Percentiles rank a stretch among this genome's conserved stretches.
Conservation (phyloP, 148 eudicot genomes). For the Cornus suecica region DNA sequence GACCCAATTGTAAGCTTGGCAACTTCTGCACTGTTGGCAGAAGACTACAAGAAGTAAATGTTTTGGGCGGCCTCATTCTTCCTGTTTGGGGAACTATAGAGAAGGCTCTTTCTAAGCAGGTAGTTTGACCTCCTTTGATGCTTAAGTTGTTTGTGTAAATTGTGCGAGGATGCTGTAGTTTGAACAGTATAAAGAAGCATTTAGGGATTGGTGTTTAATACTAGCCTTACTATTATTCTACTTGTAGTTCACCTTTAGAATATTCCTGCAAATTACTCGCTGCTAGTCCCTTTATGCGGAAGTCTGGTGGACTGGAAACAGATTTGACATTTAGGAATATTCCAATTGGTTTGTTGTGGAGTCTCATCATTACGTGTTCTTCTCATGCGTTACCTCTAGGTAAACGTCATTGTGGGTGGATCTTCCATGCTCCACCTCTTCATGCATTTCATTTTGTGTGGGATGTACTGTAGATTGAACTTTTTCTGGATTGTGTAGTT, state of each 20-base stretch:
- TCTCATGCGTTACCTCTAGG: not conserved
- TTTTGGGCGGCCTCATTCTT: slow-evolving; percentile 90
- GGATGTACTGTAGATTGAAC: not conserved
- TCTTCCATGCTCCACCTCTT: not conserved
- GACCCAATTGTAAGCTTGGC: slow-evolving; percentile 89
- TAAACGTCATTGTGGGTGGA: not conserved
- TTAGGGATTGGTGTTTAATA: no score
- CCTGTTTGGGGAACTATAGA: slow-evolving; percentile 91
- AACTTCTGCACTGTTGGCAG: slow-evolving; percentile 84
- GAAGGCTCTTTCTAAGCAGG: slow-evolving; percentile 92
- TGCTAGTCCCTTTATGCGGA: no score
- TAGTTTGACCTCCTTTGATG: slow-evolving; percentile 14
- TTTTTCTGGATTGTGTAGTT: not conserved
- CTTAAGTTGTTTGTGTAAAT: not conserved
- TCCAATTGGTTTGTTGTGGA: not conserved
- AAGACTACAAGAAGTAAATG: slow-evolving; percentile 92
- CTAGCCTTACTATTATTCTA: no score
- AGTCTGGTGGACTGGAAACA: no score
- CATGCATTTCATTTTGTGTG: not conserved
- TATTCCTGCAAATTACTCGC: no score
- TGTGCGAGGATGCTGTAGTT: not conserved
- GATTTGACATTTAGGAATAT: no score
- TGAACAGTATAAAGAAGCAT: no score
- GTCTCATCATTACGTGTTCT: not conserved
- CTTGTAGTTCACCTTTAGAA: no score